Evolutionary conservation across 257 asterid species (phyloP).

Genomic region (Salvia splendens): DNA sequence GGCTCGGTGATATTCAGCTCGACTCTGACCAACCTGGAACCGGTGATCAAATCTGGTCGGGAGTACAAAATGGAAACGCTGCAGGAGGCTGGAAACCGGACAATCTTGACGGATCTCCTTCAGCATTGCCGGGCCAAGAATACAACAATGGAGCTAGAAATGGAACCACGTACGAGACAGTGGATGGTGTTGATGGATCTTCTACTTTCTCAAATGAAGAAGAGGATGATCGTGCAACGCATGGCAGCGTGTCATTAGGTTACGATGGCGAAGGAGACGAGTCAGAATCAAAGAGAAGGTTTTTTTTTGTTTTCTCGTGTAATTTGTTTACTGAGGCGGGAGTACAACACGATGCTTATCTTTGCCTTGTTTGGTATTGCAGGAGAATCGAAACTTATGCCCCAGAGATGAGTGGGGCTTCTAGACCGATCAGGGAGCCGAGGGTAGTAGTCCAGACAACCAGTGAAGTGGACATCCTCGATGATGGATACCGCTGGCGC

Average conservation of each 20-base stretch:
- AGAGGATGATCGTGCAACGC: conserved; percentile 64
- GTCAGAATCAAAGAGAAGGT: conserved; percentile 86
- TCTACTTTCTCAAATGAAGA: conserved; percentile 67
- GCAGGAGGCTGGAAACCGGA: conserved; percentile 49
- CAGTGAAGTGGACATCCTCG: conserved; percentile 89
- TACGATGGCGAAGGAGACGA: conserved; percentile 80
- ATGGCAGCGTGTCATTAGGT: conserved; percentile 66
- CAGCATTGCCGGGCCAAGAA: conserved; percentile 44
- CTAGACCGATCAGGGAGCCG: conserved; percentile 81
- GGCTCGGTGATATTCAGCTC: conserved; percentile 44
- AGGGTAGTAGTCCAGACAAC: conserved; percentile 92
- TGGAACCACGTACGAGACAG: conserved; percentile 48
- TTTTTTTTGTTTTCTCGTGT: conserved; percentile 26
- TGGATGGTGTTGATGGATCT: conserved; percentile 55
- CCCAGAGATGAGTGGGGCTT: conserved; percentile 47
- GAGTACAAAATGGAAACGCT: conserved; percentile 46
- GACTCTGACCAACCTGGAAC: conserved; percentile 53
- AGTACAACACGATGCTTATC: background rate
- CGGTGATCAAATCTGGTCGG: conserved; percentile 48
- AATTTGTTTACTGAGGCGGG: background rate
- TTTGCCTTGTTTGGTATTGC: conserved; percentile 21
- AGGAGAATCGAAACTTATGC: conserved; percentile 59
- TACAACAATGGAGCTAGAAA: conserved; percentile 49
- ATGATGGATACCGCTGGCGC: conserved; percentile 96
- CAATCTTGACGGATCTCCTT: conserved; percentile 50